Evolutionary conservation across 257 asterid species (phyloP), one percentile per base, ranked within the genome.

Genomic region (Echites panduratus): DNA sequence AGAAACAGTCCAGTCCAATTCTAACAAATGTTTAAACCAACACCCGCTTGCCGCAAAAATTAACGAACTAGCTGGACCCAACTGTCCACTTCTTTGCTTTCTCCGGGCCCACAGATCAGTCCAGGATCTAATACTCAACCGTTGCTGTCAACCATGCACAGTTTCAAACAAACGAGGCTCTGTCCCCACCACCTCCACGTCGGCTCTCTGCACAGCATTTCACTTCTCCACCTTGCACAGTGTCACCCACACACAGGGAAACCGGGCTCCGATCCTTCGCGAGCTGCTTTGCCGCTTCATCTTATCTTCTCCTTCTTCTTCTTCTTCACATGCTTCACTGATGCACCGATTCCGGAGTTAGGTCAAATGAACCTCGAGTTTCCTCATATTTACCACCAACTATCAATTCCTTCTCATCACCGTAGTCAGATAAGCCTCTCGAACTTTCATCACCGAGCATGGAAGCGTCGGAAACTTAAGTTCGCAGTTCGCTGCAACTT

Each of bases 381-480:
- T 62, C 75, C 76, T 1, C 75, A 73, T 61, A 58, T 61, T 75
- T 70, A 71, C 70, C 70, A 50, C 49, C 71, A 75, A 41, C 2
- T 79, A 38, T 32, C 80, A 50, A 75, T 83, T 32, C 74, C 84
- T 24, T 70, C 78, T 7, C 76, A 83, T 13, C 43, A 74, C 67
- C 47, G 57, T 57, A 53, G 27, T 27, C 68, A 54, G 70, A 58
- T 70, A 40, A 71, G 50, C 61, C 70, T 72, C 9, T 16, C 76
- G 35, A 3, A 71, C 63, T 83, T 68, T 47, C 82, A 75, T 74
- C 82, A 68, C 74, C 88, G 85, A 19, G 70, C 77, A 68, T 85
- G 93, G 92, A 91, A 85, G 76, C 90, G 87, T 73, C 96, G 93
- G 32, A 76, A 76, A 61, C 68, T 71, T 86, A 84, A 80, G 78